Conservation (phyloP, 1,139 yeast genomes). For the Protomyces pachydermus region DNA sequence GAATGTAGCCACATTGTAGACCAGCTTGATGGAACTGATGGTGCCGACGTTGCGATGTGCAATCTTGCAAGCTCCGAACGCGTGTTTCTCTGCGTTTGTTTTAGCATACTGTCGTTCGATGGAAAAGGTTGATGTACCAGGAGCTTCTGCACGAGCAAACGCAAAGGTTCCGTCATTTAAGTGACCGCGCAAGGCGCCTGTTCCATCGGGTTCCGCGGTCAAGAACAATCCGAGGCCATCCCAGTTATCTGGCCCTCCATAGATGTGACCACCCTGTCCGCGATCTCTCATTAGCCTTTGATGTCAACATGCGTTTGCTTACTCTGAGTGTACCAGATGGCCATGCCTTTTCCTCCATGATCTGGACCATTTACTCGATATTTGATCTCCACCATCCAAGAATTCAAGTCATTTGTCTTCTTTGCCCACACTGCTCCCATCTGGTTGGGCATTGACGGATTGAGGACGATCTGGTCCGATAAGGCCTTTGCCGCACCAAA, state of each 20-base stretch:
- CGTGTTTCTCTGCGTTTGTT: conserved; percentile 32
- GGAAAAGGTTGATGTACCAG: conserved; percentile 16
- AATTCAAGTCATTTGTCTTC: conserved; percentile 35
- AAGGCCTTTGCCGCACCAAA: conserved; percentile 21
- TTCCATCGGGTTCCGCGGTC: conserved; percentile 36
- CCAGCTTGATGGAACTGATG: conserved; percentile 36
- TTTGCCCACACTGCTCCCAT: conserved; percentile 39
- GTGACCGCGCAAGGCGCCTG: conserved; percentile 41
- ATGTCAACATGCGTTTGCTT: conserved; percentile 11
- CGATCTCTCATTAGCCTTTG: conserved; percentile 5
- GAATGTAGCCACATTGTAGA: conserved; percentile 8
- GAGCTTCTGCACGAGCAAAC: conserved; percentile 19
- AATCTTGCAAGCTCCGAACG: conserved; percentile 41
- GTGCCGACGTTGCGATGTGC: conserved; percentile 39
- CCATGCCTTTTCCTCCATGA: conserved; percentile 40
- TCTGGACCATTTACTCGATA: conserved; percentile 38
- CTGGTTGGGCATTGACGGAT: conserved; percentile 28
- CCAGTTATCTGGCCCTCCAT: conserved; percentile 42
- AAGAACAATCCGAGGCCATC: conserved; percentile 42
- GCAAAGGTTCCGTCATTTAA: conserved; percentile 40
- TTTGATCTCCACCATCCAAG: conserved; percentile 40
- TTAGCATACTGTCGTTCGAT: conserved; percentile 21
- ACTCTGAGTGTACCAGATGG: conserved; percentile 40
- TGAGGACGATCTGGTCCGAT: conserved; percentile 9
- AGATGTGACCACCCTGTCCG: conserved; percentile 38